These are phyloP conservation scores for Allium cepa DNA, from an alignment of 106 monocot genomes.

Conservation along the genomic window DNA sequence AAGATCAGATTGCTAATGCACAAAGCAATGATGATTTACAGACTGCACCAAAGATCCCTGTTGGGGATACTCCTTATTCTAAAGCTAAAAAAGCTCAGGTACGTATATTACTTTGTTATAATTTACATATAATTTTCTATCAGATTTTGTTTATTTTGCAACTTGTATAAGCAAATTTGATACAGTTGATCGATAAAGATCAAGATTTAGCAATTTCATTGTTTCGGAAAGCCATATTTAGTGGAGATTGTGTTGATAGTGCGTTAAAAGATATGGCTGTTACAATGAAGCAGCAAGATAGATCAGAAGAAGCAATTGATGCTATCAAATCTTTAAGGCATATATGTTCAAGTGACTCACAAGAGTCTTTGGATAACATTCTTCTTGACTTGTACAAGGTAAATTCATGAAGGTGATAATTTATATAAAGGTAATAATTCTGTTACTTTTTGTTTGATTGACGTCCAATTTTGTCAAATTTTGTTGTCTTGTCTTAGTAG, in stretches of 20 bases:
- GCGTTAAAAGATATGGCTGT: slow-evolving; percentile 98
- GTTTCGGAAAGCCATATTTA: slow-evolving; percentile 89
- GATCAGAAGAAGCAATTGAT: slow-evolving; percentile 96
- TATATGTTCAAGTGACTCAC: slow-evolving; percentile 76
- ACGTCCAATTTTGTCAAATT: too few relatives aligned
- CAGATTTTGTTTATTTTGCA: background rate
- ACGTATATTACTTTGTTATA: background rate
- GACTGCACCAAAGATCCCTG: slow-evolving; percentile 40
- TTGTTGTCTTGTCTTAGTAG: too few relatives aligned
- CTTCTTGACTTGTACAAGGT: slow-evolving; percentile 92
- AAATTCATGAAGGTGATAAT: slow-evolving; percentile 14
- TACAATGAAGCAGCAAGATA: slow-evolving; percentile 96
- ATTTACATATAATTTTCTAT: background rate
- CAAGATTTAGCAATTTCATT: slow-evolving; percentile 75
- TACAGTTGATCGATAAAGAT: slow-evolving; percentile 88
- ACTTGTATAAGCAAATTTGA: background rate
- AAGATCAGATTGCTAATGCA: too few relatives aligned
- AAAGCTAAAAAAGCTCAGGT: slow-evolving; percentile 90
- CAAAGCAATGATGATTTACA: too few relatives aligned
- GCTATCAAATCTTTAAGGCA: slow-evolving; percentile 78
- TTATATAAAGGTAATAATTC: too few relatives aligned
- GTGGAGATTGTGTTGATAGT: slow-evolving; percentile 86
- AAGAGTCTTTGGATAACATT: slow-evolving; percentile 93
- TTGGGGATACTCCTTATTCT: slow-evolving; percentile 87
- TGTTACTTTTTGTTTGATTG: too few relatives aligned